Evolutionary conservation across 495 filamentous ascomycete species (phyloP).

Genomic region (Bathelium albidoporum): DNA sequence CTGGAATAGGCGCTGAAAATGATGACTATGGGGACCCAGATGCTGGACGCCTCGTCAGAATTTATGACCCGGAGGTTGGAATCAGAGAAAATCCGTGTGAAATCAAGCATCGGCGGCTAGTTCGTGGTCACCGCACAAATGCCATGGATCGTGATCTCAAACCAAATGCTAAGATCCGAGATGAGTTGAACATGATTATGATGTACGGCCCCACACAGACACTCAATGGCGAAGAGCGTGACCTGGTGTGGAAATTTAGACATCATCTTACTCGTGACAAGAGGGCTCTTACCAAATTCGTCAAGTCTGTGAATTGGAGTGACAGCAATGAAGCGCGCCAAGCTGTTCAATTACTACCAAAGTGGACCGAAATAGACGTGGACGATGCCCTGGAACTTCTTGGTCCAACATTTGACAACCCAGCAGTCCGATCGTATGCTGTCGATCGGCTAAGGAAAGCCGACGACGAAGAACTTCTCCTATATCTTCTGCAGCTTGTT

Average conservation of each 20-base stretch:
- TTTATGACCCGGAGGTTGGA: conserved; percentile 91
- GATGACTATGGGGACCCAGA: conserved; percentile 42
- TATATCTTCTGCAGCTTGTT: conserved; percentile 91
- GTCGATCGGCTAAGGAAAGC: conserved; percentile 85
- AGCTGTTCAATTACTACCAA: conserved; percentile 77
- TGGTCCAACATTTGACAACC: conserved; percentile 82
- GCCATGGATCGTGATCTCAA: conserved; percentile 87
- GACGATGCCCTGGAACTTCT: conserved; percentile 94
- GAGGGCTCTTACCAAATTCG: conserved; percentile 88
- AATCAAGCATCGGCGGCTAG: conserved; percentile 83
- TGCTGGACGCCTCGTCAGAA: conserved; percentile 55
- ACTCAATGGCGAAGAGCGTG: conserved; percentile 80
- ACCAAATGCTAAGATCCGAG: conserved; percentile 90
- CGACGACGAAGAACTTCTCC: conserved; percentile 82
- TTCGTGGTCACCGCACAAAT: conserved; percentile 86
- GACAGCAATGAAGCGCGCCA: conserved; percentile 78
- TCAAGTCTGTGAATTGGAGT: conserved; percentile 91
- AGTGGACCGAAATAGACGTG: conserved; percentile 96
- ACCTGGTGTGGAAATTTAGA: conserved; percentile 92
- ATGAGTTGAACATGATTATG: conserved; percentile 84
- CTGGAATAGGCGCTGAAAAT: conserved; percentile 50
- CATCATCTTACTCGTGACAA: conserved; percentile 91
- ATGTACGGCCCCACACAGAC: conserved; percentile 86
- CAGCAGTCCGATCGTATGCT: conserved; percentile 79
- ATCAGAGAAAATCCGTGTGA: conserved; percentile 86